A percentile compares a stretch with the other conserved stretches of the same genome.
Evolutionary conservation across 495 filamentous ascomycete species (phyloP).

Genomic region (Annulohypoxylon stygium): DNA sequence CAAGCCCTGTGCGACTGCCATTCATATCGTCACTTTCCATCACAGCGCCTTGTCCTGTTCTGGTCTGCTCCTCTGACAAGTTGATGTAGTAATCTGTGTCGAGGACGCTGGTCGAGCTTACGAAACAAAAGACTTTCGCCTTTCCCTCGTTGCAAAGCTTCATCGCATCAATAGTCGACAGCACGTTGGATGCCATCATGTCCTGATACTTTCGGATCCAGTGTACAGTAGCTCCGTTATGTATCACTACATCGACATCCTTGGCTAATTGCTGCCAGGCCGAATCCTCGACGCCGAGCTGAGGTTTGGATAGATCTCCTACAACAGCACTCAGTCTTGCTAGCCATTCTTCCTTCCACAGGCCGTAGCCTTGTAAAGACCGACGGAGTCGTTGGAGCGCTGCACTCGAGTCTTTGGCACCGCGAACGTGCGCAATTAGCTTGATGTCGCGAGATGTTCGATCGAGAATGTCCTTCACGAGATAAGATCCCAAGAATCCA

Average conservation of each 20-base stretch:
- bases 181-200: slow-evolving; percentile 82
- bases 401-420: slow-evolving; percentile 63
- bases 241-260: slow-evolving; percentile 82
- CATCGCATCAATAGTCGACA: slow-evolving; percentile 82
- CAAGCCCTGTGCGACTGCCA: slow-evolving; percentile 61
- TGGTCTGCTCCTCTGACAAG: slow-evolving; percentile 72
- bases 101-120: slow-evolving; percentile 87
- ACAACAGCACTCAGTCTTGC: slow-evolving; percentile 72
- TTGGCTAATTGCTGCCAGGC: slow-evolving; percentile 74
- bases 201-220: slow-evolving; percentile 87
- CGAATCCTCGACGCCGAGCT: slow-evolving; percentile 74
- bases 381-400: slow-evolving; percentile 65
- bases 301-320: slow-evolving; percentile 78
- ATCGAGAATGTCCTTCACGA: slow-evolving; percentile 79
- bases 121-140: slow-evolving; percentile 84
- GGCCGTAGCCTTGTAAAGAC: slow-evolving; percentile 77
- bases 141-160: slow-evolving; percentile 80
- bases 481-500: slow-evolving; percentile 88
- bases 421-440: slow-evolving; percentile 83
- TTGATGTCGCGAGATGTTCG: slow-evolving; percentile 68
- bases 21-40: slow-evolving; percentile 61
- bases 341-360: slow-evolving; percentile 82
- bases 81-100: slow-evolving; percentile 85
- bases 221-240: slow-evolving; percentile 90
- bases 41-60: slow-evolving; percentile 61